A percentile compares a stretch with the other conserved stretches of the same genome.
Evolutionary conservation across 192 early-diverging fungal species (phyloP).

Genomic region (Tieghemiomyces parasiticus): DNA sequence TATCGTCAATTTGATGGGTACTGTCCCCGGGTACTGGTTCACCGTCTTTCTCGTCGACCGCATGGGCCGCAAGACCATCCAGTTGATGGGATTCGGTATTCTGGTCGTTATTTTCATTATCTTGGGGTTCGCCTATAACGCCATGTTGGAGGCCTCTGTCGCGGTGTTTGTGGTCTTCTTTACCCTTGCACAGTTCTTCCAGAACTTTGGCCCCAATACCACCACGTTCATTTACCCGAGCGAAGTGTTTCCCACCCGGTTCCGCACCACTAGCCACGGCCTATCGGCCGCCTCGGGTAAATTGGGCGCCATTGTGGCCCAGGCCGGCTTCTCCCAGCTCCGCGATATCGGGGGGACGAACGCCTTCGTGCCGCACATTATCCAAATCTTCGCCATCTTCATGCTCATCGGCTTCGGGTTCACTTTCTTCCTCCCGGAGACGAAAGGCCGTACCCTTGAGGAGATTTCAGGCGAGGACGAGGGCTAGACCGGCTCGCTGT

Average conservation of each 20-base stretch:
- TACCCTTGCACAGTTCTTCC: slow-evolving; percentile 55
- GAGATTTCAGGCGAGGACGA: slow-evolving; percentile 25
- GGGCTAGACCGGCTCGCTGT: no score
- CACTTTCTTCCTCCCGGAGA: slow-evolving; percentile 29
- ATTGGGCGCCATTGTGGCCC: slow-evolving; percentile 58
- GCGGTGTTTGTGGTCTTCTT: slow-evolving; percentile 49
- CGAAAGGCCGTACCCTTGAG: slow-evolving; percentile 31
- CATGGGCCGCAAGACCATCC: slow-evolving; percentile 82
- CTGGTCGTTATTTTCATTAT: slow-evolving; percentile 60
- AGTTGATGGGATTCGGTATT: slow-evolving; percentile 74
- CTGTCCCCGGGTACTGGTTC: slow-evolving; percentile 94
- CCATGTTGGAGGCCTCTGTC: slow-evolving; percentile 37
- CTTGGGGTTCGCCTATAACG: slow-evolving; percentile 52
- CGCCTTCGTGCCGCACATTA: slow-evolving; percentile 36
- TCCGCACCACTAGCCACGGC: slow-evolving; percentile 64
- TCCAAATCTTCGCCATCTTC: slow-evolving; percentile 59
- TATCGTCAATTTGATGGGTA: slow-evolving; percentile 72
- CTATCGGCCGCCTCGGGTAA: slow-evolving; percentile 69
- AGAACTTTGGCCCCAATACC: slow-evolving; percentile 94
- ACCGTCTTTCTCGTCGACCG: slow-evolving; percentile 76
- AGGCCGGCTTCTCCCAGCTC: slow-evolving; percentile 50
- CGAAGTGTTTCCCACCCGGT: slow-evolving; percentile 69
- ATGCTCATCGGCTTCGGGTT: slow-evolving; percentile 54
- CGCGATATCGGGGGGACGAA: slow-evolving; percentile 53
- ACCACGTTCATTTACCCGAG: slow-evolving; percentile 79